Percentiles rank a stretch among this genome's conserved stretches.
Conservation (phyloP, 805 yeast genomes). For the Schizosaccharomyces octosporus region DNA sequence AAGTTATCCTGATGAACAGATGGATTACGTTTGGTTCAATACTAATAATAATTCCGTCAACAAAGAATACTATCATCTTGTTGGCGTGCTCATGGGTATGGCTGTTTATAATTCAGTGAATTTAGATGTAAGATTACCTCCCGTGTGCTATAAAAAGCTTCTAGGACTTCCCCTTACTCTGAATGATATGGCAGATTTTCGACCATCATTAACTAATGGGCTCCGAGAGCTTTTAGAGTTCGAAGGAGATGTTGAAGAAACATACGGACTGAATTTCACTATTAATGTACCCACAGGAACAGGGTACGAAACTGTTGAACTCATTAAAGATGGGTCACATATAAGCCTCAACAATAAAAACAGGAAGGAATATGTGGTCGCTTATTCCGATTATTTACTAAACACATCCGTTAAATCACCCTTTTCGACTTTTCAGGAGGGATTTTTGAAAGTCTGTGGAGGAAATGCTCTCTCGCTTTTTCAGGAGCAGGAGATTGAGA, state of each 20-base stretch:
- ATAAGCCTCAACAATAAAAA: slow-evolving; percentile 34
- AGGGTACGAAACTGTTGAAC: slow-evolving; percentile 13
- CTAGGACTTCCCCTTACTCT: slow-evolving; percentile 29
- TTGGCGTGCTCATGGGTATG: slow-evolving; percentile 70
- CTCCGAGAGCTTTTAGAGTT: slow-evolving; percentile 24
- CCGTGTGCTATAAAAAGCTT: slow-evolving; percentile 50
- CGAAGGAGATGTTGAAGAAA: slow-evolving; percentile 19
- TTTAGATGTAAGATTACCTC: slow-evolving; percentile 55
- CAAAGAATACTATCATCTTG: slow-evolving; percentile 23
- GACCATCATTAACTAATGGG: slow-evolving; percentile 39
- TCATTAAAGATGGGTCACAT: slow-evolving; percentile 33
- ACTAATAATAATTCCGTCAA: slow-evolving; percentile 5
- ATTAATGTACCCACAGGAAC: slow-evolving; percentile 15
- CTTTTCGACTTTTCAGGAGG: slow-evolving; percentile 35
- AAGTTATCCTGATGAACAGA: slow-evolving; percentile 30
- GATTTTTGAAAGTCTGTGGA: slow-evolving; percentile 54
- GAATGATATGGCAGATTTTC: slow-evolving; percentile 41
- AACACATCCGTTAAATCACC: slow-evolving; percentile 28
- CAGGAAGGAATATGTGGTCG: slow-evolving; percentile 32
- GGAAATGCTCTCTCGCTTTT: slow-evolving; percentile 63
- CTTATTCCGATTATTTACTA: slow-evolving; percentile 37
- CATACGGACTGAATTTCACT: slow-evolving; percentile 33
- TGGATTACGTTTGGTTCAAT: slow-evolving; percentile 51
- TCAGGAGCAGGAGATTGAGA: slow-evolving; percentile 57
- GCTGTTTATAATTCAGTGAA: slow-evolving; percentile 82